Evolutionary conservation across 371 early-diverging fungal genomes (phyloP), one percentile per base, ranked within the genome.

Genomic region (Mucor mucedo): DNA sequence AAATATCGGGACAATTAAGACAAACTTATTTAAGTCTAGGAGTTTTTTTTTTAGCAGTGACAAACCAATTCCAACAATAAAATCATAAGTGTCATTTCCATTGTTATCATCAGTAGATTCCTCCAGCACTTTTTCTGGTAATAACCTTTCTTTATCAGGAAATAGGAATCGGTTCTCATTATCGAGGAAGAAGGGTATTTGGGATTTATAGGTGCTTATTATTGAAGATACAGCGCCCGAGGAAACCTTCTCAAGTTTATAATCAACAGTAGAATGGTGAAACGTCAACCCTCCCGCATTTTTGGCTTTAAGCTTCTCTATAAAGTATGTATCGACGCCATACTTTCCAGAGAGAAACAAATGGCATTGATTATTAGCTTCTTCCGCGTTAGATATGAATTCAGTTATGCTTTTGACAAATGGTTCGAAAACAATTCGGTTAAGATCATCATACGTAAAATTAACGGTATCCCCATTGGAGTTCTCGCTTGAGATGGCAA

Each of bases 21-120:
- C n/a, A 1, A 21, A 21, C 21, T 21, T 21, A 21, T 21, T 21
- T 21, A 21, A 21, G 21, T 21, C 21, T 21, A 21, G 21, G 21
- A 21, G 21, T 21, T 21, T 21, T 21, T 21, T 21, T 21, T 21
- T 1, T 0, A 21, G 28, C 44, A 16, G 41, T 6, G 5, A 47
- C 47, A 47, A 69, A 75, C 76, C 76, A 55, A 76, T 72, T 53
- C 76, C 76, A 58, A 76, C 49, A 39, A 39, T 27, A 27, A 49
- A 47, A 27, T 48, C 59, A 40, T 21, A 56, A 11, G 13, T 21
- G 29, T 30, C 57, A 42, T 39, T 29, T 28, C 57, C 57, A 56
- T 44, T 44, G 44, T 35, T 35, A 35, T 35, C 14, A 14, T 9
- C 2, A 5, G 10, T 10, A n/a, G 13, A 5, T 14, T 44, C 44